Conservation (phyloP, 768 basidiomycete genomes). For the Trametes cubensis region DNA sequence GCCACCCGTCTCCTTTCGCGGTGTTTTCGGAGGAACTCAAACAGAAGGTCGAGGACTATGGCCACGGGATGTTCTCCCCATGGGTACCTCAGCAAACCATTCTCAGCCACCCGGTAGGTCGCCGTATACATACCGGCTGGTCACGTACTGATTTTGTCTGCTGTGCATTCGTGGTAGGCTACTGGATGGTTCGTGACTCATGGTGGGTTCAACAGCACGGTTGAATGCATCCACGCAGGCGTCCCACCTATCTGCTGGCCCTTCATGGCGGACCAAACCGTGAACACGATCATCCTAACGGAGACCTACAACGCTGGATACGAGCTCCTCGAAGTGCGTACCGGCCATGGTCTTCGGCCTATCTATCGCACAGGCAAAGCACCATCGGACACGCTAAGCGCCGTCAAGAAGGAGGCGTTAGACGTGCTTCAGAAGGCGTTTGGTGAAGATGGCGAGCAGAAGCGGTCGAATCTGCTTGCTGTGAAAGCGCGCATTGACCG, state of each 20-base stretch:
- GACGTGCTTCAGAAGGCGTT: constrained; percentile 26
- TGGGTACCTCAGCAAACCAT: constrained; percentile 34
- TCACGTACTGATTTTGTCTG: neutral
- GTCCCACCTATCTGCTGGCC: constrained; percentile 34
- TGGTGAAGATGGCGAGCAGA: constrained; percentile 30
- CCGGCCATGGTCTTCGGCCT: constrained; percentile 23
- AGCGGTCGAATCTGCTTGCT: constrained; percentile 26
- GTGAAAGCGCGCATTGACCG: constrained; percentile 5
- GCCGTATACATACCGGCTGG: neutral
- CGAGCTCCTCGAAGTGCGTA: constrained; percentile 30
- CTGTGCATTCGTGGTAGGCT: constrained; percentile 14
- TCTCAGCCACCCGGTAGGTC: constrained; percentile 30
- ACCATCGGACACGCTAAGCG: constrained; percentile 28
- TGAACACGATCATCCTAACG: constrained; percentile 25
- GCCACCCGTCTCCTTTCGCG: constrained; percentile 21
- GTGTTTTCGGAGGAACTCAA: constrained; percentile 24
- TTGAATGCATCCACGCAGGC: constrained; percentile 25
- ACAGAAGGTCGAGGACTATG: constrained; percentile 20
- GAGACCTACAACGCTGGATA: constrained; percentile 23
- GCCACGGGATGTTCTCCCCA: constrained; percentile 26
- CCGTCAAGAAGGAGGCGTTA: constrained; percentile 24
- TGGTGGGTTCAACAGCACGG: constrained; percentile 26
- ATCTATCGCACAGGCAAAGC: constrained; percentile 24
- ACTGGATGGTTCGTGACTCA: constrained; percentile 32
- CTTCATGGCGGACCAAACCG: constrained; percentile 30